Base-by-base conservation (phyloP, 2,329 filamentous ascomycete species). In the Alternaria postmessia region DNA sequence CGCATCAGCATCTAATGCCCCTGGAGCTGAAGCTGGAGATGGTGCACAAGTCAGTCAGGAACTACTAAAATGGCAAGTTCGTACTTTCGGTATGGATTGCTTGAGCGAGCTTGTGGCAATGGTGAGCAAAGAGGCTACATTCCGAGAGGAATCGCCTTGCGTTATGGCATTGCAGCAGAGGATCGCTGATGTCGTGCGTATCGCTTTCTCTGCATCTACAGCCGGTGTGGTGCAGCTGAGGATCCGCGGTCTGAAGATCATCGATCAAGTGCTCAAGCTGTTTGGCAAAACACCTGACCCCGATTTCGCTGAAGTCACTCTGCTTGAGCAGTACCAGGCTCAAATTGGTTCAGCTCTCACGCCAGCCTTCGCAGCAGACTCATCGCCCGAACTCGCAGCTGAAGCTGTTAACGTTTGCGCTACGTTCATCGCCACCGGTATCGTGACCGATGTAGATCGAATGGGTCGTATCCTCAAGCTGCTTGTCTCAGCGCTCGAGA, bases 401-500 rank as follows among this genome's bases (percentile, higher is more conserved):
- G 94, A 97, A 75, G 95, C 96, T 16, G 92, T 99, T 65, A 96
- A 96, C 71, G 95, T 99, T 7, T 99, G 95, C 73, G 95, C 94
- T n/a, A 93, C 92, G 1, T 99, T 99, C 79, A 96, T 99, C 72
- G 91, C 94, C 0, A 97, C 94, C 0, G 95, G 95, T 14, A 98
- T 99, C 56, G 95, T 99, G 8, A 97, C 93, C 0, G 95, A 98
- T 78, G 89, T 98, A 8, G 96, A 99, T 68, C 89, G 95, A n/a
- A 99, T 99, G 95, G 95, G 95, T 22, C 90, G 95, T 57, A 99
- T 99, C 54, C 85, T 99, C 57, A 98, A 97, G 81, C 91, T 96
- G 1, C 85, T 99, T 2, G 92, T 97, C 6, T 90, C 90, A 43
- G 94, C 94, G 0, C 85, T 99, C 1, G 94, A 98, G 72, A 97